A percentile compares a stretch with the other conserved stretches of the same genome.
Evolutionary conservation across 306 rosid genomes (phyloP).

Genomic region (Mimosa pudica): DNA sequence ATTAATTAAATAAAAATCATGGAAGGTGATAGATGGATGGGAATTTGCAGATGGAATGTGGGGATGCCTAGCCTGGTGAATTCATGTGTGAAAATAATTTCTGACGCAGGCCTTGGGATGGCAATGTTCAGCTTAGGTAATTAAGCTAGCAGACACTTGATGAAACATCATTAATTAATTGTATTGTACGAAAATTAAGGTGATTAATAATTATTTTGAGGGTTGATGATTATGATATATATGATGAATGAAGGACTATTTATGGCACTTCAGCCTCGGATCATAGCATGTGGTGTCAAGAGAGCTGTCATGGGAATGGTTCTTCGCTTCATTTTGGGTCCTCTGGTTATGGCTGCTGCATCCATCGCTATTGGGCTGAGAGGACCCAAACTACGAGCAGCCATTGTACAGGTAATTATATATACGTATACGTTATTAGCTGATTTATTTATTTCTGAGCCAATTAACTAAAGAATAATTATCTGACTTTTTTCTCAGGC

Average conservation of each 20-base stretch:
- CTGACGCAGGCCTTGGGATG: slow-evolving; percentile 98
- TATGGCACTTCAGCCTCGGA: slow-evolving; percentile 94
- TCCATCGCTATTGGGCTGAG: slow-evolving; percentile 81
- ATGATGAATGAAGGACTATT: slow-evolving; percentile 64
- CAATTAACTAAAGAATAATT: background rate
- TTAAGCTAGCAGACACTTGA: background rate
- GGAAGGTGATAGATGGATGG: background rate
- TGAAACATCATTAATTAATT: too few species aligned
- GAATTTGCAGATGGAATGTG: slow-evolving; percentile 68
- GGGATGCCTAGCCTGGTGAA: slow-evolving; percentile 80
- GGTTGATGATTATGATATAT: background rate
- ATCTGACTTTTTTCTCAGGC: slow-evolving; percentile 56
- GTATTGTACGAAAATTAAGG: background rate
- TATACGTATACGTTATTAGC: too few species aligned
- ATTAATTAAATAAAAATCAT: background rate
- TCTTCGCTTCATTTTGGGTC: slow-evolving; percentile 84
- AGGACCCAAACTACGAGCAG: slow-evolving; percentile 72
- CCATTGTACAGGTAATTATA: slow-evolving; percentile 67
- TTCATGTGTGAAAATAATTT: slow-evolving; percentile 75
- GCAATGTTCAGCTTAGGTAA: slow-evolving; percentile 97
- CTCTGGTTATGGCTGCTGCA: slow-evolving; percentile 88
- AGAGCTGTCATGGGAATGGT: slow-evolving; percentile 81
- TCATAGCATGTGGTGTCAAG: slow-evolving; percentile 87
- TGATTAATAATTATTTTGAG: background rate
- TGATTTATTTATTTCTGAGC: background rate